A percentile compares a stretch with the other conserved stretches of the same genome.
Conservation (phyloP, 257 asterid species). For the Paraleonurus japonicus region DNA sequence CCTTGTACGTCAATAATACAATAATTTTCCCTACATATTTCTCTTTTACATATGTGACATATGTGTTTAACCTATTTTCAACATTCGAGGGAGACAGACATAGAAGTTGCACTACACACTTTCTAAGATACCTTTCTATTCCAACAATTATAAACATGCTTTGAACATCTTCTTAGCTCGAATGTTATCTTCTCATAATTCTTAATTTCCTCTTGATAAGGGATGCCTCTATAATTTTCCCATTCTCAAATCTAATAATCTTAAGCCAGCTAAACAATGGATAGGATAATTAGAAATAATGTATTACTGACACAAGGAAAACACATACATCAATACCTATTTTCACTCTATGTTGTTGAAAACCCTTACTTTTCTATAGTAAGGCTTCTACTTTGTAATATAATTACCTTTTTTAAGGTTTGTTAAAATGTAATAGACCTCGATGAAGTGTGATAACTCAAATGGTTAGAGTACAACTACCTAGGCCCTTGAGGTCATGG, state of each 20-base stretch:
- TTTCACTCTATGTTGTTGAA: not conserved
- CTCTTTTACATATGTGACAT: not conserved
- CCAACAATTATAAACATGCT: not conserved
- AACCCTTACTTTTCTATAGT: not conserved
- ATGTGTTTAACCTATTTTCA: not conserved
- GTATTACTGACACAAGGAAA: not conserved
- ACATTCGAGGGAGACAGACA: not conserved
- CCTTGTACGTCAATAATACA: not conserved
- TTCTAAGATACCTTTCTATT: not conserved
- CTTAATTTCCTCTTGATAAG: not conserved
- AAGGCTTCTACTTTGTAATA: conserved; percentile 4
- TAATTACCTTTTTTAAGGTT: not conserved
- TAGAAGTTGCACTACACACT: not conserved
- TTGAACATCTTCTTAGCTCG: not conserved
- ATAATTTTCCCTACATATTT: not conserved
- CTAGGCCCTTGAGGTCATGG: too few relatives aligned
- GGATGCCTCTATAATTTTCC: not conserved
- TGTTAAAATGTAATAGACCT: not conserved
- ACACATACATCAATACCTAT: not conserved
- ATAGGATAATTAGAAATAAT: not conserved
- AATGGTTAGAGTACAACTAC: too few relatives aligned
- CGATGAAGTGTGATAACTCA: too few relatives aligned
- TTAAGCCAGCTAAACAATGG: not conserved
- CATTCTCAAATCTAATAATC: not conserved
- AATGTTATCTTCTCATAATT: not conserved